Evolutionary conservation across 2,329 filamentous ascomycete genomes (phyloP).

Genomic region (Microthyrium microscopicum): DNA sequence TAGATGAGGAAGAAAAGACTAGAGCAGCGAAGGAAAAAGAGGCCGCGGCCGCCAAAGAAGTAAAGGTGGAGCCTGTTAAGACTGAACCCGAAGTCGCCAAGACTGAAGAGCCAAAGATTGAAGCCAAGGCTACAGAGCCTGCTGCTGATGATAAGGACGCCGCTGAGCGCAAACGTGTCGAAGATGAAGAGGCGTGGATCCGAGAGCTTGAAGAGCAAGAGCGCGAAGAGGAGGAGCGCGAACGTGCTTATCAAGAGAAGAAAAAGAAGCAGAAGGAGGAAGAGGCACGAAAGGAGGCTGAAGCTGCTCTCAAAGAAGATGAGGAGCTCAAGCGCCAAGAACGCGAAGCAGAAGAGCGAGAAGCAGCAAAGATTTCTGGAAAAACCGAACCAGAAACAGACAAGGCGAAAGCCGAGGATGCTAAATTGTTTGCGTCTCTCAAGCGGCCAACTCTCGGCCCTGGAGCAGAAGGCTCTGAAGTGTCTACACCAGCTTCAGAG

Average conservation of each 20-base stretch:
- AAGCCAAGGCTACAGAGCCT: constrained; percentile 9
- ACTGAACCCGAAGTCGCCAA: constrained; percentile 12
- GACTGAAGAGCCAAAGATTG: constrained; percentile 20
- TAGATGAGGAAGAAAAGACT: constrained; percentile 30
- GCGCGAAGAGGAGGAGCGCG: constrained; percentile 21
- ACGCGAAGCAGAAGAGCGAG: constrained; percentile 31
- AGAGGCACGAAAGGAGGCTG: constrained; percentile 41
- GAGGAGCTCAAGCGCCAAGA: constrained; percentile 31
- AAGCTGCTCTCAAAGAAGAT: constrained; percentile 36
- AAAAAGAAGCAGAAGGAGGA: constrained; percentile 36
- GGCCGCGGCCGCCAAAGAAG: constrained; percentile 11
- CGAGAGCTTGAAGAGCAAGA: constrained; percentile 13
- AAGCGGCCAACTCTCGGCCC: constrained; percentile 32
- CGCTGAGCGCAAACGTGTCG: constrained; percentile 15
- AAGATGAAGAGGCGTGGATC: constrained; percentile 10
- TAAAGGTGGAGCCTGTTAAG: constrained; percentile 12
- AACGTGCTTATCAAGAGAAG: constrained; percentile 52
- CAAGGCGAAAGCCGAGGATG: constrained; percentile 24
- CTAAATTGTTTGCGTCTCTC: constrained; percentile 27
- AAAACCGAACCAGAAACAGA: constrained; percentile 18
- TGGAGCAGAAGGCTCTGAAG: constrained; percentile 17
- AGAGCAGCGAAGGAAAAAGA: constrained; percentile 24
- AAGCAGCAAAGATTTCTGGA: constrained; percentile 24
- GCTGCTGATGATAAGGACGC: constrained; percentile 11
- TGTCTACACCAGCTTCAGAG: constrained; percentile 25